phyloP scores from a whole-genome alignment of 2,329 filamentous ascomycete species.

The Cryphonectria carpinicola region DNA sequence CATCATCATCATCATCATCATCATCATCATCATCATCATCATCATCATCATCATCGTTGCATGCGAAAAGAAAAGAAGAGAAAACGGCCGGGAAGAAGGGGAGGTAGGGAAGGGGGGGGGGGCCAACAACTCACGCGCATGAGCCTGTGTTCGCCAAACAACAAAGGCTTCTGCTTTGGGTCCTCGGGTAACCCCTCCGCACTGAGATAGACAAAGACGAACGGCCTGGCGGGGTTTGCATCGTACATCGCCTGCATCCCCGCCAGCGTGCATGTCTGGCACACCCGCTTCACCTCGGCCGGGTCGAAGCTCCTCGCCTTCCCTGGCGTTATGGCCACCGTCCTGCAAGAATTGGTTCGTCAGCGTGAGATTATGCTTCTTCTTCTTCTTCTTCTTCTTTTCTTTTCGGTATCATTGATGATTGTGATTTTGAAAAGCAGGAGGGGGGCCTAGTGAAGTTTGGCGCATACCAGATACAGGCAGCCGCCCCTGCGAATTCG shows the following conservation, averaged over 20 bases:
- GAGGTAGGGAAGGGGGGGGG: too few species aligned
- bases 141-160: constrained; percentile 4
- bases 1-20: too few species aligned
- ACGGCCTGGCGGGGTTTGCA: constrained; percentile 32
- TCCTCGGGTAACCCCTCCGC: constrained; percentile 14
- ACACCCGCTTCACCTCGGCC: constrained; percentile 34
- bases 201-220: constrained; percentile 36
- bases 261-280: constrained; percentile 33
- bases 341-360: constrained; percentile 30
- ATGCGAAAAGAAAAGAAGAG: too few species aligned
- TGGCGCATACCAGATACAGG: constrained; percentile 46
- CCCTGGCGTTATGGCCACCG: constrained; percentile 35
- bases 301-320: constrained; percentile 28
- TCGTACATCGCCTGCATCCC: constrained; percentile 36
- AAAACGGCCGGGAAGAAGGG: too few species aligned
- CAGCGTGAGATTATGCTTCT: not conserved
- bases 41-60: not conserved
- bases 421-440: too few species aligned
- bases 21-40: not conserved
- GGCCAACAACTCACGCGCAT: constrained; percentile 20
- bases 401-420: too few species aligned
- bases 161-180: constrained; percentile 2
- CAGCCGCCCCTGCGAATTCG: constrained; percentile 45
- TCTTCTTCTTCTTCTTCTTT: too few species aligned
- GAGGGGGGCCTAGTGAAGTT: too few species aligned